Evolutionary conservation across 257 asterid species (phyloP), one percentile per base, ranked within the genome.

Genomic region (Hygrophila difformis): DNA sequence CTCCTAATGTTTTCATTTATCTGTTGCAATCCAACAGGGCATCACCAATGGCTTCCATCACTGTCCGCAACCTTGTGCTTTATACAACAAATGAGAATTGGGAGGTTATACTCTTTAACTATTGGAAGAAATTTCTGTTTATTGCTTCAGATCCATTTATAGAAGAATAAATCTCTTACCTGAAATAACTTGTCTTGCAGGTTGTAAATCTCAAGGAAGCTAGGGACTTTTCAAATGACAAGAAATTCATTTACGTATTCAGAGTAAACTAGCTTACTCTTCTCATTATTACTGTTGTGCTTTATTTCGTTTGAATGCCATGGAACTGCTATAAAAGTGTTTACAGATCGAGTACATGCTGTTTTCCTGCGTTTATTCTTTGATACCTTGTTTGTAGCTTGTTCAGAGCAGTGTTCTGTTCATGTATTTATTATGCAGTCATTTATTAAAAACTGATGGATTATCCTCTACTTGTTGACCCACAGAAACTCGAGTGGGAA

Each of bases 401-500:
- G 31, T 26, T 8, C 31, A n/a, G n/a, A n/a, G n/a, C n/a, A n/a
- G n/a, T 26, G 8, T 33, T 35, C 46, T 8, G 23, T 44, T 36
- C 54, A 44, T 18, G n/a, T n/a, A n/a, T n/a, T n/a, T n/a, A n/a
- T n/a, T n/a, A n/a, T n/a, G n/a, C n/a, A n/a, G n/a, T n/a, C 37
- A 52, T 39, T 47, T 29, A 67, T 44, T 23, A 15, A 24, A 45
- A 46, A 50, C 37, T 54, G 47, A 51, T 34, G 18, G 23, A 45
- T 36, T 34, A 46, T 55, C 46, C 44, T 31, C 53, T 57, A 43
- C 56, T n/a, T 39, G 53, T 51, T 18, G 31, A 26, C 8, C 8
- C 31, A 26, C 98, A 89, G 98, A 85, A 86, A 73, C 96, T 91
- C 65, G 84, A 86, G 71, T 91, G 99, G 99, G 95, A 76, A 53